Conservation (phyloP, 202 grass and related monocot genomes). For the Saccharum hybrid region DNA sequence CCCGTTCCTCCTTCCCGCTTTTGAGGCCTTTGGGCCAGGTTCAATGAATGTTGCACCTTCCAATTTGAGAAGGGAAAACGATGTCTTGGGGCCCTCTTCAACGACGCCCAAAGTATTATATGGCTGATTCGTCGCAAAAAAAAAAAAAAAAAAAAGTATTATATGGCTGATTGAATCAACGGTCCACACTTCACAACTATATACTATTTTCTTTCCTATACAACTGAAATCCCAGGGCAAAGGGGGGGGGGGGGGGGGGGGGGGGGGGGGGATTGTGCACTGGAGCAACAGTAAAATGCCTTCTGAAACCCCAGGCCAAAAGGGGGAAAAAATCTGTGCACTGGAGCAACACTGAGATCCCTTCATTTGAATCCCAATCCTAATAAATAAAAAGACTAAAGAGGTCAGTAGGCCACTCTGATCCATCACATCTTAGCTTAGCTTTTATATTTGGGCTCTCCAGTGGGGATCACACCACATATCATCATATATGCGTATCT, state of each 20-base stretch:
- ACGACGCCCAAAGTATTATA: too few species aligned
- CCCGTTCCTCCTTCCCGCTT: neutral
- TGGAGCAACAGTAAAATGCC: neutral
- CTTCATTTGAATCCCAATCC: neutral
- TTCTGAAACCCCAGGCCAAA: neutral
- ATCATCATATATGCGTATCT: neutral
- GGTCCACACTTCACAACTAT: neutral
- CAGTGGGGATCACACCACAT: too few species aligned
- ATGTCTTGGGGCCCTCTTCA: neutral
- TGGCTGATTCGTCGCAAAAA: too few species aligned
- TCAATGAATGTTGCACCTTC: conserved; percentile 29
- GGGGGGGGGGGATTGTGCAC: too few species aligned
- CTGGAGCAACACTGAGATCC: neutral
- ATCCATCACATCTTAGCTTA: too few species aligned
- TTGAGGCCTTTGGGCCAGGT: conserved; percentile 20
- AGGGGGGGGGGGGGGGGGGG: too few species aligned
- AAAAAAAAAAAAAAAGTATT: too few species aligned
- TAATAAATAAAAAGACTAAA: neutral
- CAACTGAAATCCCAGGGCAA: neutral
- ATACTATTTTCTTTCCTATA: neutral
- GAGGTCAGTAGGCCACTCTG: neutral
- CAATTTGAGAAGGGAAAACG: neutral
- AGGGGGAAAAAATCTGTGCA: neutral
- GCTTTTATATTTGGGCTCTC: too few species aligned
- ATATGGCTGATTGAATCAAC: neutral